Conservation (phyloP, 2,329 filamentous ascomycete species). For the Penicillium sp. region DNA sequence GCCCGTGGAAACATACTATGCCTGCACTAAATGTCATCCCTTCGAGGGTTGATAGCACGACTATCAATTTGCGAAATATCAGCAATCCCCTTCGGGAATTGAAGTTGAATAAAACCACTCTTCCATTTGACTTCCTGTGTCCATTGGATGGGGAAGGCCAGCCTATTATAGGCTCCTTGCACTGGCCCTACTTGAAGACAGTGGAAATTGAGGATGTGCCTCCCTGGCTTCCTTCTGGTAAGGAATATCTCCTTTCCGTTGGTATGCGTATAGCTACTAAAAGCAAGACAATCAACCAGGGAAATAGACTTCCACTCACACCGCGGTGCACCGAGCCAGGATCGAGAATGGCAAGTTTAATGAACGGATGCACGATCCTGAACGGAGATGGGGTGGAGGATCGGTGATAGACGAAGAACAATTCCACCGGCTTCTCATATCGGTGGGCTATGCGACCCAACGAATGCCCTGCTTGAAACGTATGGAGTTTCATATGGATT, state of each 20-base stretch:
- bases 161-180: not conserved
- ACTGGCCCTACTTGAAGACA: constrained; percentile 4
- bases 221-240: constrained; percentile 9
- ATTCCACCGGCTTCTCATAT: constrained; percentile 1
- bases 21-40: not conserved
- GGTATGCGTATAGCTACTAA: not conserved
- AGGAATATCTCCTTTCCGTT: not conserved
- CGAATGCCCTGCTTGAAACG: not conserved
- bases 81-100: constrained; percentile 2
- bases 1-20: not conserved
- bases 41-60: not conserved
- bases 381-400: not conserved
- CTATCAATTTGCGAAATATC: constrained; percentile 2
- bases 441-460: not conserved
- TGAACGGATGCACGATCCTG: not conserved
- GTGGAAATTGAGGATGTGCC: constrained; percentile 2
- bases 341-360: not conserved
- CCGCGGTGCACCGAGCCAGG: not conserved
- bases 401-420: not conserved
- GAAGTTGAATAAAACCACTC: not conserved
- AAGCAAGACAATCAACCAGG: not conserved
- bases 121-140: constrained; percentile 3
- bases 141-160: not conserved
- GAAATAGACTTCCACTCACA: not conserved
- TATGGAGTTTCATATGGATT: not conserved